phyloP scores from a whole-genome alignment of 257 asterid genomes.

The Henckelia pumila region DNA sequence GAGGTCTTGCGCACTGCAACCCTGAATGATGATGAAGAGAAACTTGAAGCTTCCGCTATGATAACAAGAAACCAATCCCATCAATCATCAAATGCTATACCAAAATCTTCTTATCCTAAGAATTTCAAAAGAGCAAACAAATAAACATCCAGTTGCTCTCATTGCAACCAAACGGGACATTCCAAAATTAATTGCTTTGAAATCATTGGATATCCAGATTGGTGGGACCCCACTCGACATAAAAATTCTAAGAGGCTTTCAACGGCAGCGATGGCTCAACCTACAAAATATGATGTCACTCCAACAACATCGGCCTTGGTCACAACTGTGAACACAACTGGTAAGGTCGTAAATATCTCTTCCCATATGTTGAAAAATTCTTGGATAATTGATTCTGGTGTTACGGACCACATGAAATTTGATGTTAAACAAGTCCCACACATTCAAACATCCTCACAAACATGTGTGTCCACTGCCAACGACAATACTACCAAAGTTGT shows the following conservation, averaged over 20 bases:
- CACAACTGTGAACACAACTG: no score
- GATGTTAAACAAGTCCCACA: no score
- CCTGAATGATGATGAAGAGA: not conserved
- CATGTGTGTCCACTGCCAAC: no score
- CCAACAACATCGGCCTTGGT: not conserved
- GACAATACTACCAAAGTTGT: no score
- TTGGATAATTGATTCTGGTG: no score
- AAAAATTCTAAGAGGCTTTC: not conserved
- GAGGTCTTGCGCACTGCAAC: not conserved
- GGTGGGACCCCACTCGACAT: not conserved
- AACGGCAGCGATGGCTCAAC: not conserved
- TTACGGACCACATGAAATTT: no score
- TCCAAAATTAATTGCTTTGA: not conserved
- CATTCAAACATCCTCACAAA: no score
- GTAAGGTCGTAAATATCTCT: not conserved
- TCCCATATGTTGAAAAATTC: not conserved
- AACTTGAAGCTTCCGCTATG: not conserved
- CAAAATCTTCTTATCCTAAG: not conserved
- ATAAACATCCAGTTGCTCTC: not conserved
- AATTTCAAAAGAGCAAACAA: not conserved
- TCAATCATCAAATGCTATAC: not conserved
- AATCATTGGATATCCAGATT: conserved; percentile 6
- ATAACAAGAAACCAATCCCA: not conserved
- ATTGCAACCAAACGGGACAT: not conserved
- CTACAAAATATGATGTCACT: not conserved